phyloP scores from a whole-genome alignment of 192 early-diverging fungal species.

The Geranomyces michiganensis region DNA sequence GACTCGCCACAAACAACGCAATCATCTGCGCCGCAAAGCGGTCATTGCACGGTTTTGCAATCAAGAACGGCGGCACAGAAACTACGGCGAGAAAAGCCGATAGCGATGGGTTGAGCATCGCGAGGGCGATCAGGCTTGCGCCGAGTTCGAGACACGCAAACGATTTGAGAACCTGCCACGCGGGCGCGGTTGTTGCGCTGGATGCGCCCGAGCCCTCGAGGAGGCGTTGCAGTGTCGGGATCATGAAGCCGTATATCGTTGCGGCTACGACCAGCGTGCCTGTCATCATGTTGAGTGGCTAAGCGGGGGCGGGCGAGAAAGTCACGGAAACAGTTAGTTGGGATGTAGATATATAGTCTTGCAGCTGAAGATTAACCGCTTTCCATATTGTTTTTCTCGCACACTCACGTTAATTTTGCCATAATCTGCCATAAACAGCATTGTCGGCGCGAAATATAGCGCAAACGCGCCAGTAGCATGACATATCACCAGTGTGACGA shows the following conservation, averaged over 20 bases:
- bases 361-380: too few relatives aligned
- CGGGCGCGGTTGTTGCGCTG: constrained; percentile 19
- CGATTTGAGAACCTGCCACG: constrained; percentile 51
- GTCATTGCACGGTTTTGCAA: constrained; percentile 28
- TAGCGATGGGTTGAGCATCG: constrained; percentile 48
- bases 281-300: constrained; percentile 21
- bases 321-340: neutral
- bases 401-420: constrained; percentile 22
- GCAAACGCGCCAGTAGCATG: constrained; percentile 25
- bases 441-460: constrained; percentile 29
- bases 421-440: constrained; percentile 18
- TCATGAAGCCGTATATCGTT: constrained; percentile 29
- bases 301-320: neutral
- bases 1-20: constrained; percentile 29
- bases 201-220: constrained; percentile 33
- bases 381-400: too few relatives aligned
- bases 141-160: constrained; percentile 36
- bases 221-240: constrained; percentile 37
- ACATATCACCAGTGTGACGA: constrained; percentile 26
- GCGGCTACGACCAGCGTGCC: constrained; percentile 13
- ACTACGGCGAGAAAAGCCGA: constrained; percentile 43
- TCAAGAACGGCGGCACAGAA: constrained; percentile 38
- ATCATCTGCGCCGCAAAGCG: constrained; percentile 26
- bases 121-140: constrained; percentile 37
- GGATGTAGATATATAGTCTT: neutral